A percentile compares a stretch with the other conserved stretches of the same genome.
Conservation (phyloP, 2,329 filamentous ascomycete species). For the Orbilia javanica region DNA sequence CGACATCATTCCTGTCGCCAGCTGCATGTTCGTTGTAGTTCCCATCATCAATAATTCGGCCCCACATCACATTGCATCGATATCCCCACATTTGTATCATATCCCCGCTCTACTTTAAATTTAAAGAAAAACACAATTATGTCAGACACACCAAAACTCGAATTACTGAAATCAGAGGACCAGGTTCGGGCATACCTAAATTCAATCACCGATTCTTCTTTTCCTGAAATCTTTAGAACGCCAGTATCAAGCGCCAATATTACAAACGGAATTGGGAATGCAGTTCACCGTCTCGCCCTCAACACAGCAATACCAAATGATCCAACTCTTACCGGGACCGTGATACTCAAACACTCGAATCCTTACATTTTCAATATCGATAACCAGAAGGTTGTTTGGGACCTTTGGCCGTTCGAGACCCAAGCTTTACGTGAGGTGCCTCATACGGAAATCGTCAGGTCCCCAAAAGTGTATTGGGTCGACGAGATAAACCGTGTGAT, state of each 20-base stretch:
- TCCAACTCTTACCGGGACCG: constrained; percentile 6
- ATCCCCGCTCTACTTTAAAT: neutral
- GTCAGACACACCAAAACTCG: constrained; percentile 23
- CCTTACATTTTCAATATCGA: constrained; percentile 40
- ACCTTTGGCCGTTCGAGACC: constrained; percentile 45
- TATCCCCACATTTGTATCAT: neutral
- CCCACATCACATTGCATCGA: neutral
- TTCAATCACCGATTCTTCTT: constrained; percentile 35
- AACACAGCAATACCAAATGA: constrained; percentile 14
- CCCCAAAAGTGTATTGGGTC: constrained; percentile 53
- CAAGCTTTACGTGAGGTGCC: constrained; percentile 36
- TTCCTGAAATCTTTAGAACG: constrained; percentile 38
- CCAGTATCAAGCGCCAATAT: constrained; percentile 28
- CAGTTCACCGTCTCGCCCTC: constrained; percentile 46
- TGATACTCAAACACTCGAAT: constrained; percentile 54
- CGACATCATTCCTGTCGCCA: too few relatives aligned
- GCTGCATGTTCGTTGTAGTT: too few relatives aligned
- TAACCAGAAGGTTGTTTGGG: constrained; percentile 41
- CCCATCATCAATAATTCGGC: too few relatives aligned
- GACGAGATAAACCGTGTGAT: constrained; percentile 51
- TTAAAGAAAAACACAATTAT: constrained; percentile 16
- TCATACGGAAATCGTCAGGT: constrained; percentile 39
- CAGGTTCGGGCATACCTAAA: constrained; percentile 35
- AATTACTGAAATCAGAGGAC: constrained; percentile 44
- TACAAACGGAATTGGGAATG: constrained; percentile 35